Evolutionary conservation across 345 rosid species (phyloP).

Genomic region (Chamaenerion angustifolium): DNA sequence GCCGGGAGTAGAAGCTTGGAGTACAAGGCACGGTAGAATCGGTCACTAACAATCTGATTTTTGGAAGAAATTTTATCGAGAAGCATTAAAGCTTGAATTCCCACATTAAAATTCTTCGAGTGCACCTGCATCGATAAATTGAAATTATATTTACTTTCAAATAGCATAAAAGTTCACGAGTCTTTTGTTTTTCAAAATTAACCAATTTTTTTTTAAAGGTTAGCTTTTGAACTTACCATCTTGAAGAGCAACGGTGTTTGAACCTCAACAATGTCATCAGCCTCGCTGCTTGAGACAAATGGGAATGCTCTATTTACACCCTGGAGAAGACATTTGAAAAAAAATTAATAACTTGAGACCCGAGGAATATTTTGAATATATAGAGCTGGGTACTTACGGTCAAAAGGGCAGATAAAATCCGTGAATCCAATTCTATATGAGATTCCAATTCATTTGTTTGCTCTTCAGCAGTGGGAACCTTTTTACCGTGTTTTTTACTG

Average conservation of each 20-base stretch:
- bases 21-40: constrained; percentile 88
- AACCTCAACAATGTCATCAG: constrained; percentile 70
- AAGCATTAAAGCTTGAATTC: constrained; percentile 90
- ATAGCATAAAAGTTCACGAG: constrained; percentile 4
- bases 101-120: constrained; percentile 84
- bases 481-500: constrained; percentile 13
- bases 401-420: constrained; percentile 77
- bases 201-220: no score
- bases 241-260: constrained; percentile 89
- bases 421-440: constrained; percentile 83
- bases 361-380: no score
- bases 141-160: constrained; percentile 5
- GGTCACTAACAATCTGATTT: constrained; percentile 88
- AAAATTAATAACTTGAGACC: background rate
- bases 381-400: constrained; percentile 34
- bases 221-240: constrained; percentile 30
- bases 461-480: constrained; percentile 21
- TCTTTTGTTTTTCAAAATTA: no score
- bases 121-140: constrained; percentile 47
- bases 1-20: constrained; percentile 86
- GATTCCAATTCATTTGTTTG: constrained; percentile 34
- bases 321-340: constrained; percentile 21
- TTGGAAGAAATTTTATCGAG: constrained; percentile 92
- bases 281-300: constrained; percentile 72
- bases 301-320: constrained; percentile 99